Evolutionary conservation across 2,329 filamentous ascomycete genomes (phyloP).

Genomic region (Fusarium ramigenum): DNA sequence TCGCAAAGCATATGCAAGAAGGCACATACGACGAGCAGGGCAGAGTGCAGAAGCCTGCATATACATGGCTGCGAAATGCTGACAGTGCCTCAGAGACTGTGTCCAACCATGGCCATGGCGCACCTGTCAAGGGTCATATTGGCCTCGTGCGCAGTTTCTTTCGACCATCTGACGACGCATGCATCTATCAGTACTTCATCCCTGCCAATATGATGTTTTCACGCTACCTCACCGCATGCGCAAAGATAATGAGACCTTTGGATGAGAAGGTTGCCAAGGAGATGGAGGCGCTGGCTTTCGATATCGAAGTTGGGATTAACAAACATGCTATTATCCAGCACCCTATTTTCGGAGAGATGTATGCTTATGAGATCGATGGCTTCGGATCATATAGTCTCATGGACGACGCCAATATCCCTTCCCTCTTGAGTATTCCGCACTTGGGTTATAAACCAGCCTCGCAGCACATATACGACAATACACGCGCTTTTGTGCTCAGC

Average conservation of each 20-base stretch:
- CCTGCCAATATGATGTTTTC: conserved; percentile 90
- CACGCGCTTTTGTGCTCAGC: conserved; percentile 77
- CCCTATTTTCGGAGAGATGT: conserved; percentile 70
- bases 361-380: conserved; percentile 76
- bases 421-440: conserved; percentile 68
- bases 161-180: conserved; percentile 88
- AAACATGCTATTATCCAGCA: conserved; percentile 73
- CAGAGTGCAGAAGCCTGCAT: conserved; percentile 66
- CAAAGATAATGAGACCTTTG: conserved; percentile 56
- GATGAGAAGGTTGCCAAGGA: conserved; percentile 61
- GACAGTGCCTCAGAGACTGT: conserved; percentile 83
- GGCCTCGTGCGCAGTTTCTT: conserved; percentile 89
- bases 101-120: conserved; percentile 78
- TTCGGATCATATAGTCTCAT: conserved; percentile 69
- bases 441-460: conserved; percentile 67
- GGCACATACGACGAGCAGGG: conserved; percentile 76
- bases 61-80: conserved; percentile 81
- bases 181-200: conserved; percentile 86
- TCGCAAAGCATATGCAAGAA: conserved; percentile 74
- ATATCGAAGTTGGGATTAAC: conserved; percentile 72
- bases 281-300: conserved; percentile 66
- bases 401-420: conserved; percentile 73
- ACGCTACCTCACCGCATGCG: conserved; percentile 64
- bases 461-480: conserved; percentile 74
- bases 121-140: conserved; percentile 80